Evolutionary conservation across 805 yeast genomes (phyloP), one percentile per base, ranked within the genome.

Genomic region (Tetrapisispora taiwanensis): DNA sequence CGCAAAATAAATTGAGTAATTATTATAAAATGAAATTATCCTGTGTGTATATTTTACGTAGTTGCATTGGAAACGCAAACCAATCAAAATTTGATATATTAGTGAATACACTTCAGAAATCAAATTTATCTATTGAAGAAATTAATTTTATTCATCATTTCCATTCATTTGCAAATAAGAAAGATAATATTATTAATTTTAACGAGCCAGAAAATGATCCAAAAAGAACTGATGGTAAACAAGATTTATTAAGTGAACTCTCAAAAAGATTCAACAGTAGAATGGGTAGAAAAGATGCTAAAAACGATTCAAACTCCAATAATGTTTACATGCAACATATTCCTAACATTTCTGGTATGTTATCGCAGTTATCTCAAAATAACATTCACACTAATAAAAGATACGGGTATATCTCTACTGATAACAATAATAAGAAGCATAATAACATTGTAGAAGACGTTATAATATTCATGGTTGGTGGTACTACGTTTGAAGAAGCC

Each of bases 401-500:
- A 73, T 41, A 43, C 46, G 35, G 46, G 22, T 61, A 72, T 19
- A 41, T 22, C 14, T 17, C 22, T 7, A 17, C 34, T 18, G 26
- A 31, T 7, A 31, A 42, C 4, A 20, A 22, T 17, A 42, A 12
- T 12, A n/a, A 34, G 7, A 42, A 36, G n/a, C 31, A 20, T 1
- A 13, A n/a, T 7, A 22, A 44, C 52, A 24, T 43, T 15, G 70
- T 75, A 1, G 84, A 81, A 53, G 89, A 84, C 52, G 67, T 84
- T n/a, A 72, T 84, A 3, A 67, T 84, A 1, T 84, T 79, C 57
- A 65, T 84, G 42, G 77, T 86, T 42, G 97, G 97, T 6, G 98
- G 98, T 14, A 82, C 76, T 2, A 90, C 97, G 1, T 87, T 78
- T 59, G 97, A 90, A 62, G 99, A 92, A 60, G 85, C 95, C 0